Base-by-base conservation (phyloP, 2,329 filamentous ascomycete species). In the Neobulgaria alba region DNA sequence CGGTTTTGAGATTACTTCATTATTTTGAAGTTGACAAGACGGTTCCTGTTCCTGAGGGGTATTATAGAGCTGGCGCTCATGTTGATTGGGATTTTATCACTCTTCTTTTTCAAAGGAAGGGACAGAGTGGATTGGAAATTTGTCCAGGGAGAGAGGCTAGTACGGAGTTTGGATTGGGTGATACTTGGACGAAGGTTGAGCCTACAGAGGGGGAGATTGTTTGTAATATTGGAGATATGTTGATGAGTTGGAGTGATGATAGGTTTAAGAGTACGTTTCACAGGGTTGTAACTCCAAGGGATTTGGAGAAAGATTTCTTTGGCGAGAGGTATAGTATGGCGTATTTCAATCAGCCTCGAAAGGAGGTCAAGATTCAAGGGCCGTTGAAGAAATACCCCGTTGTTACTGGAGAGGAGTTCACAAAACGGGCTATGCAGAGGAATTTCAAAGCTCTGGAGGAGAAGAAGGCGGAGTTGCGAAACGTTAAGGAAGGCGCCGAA, bases 191-290 rank as follows among this genome's bases (percentile, higher is more conserved):
- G 8, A 74, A 74, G 43, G 68, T 82, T n/a, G 69, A 75, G 46
- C 72, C 72, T 4, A 60, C 56, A 2, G 63, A 63, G 0, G 72
- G 68, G 1, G 69, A 70, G 45, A 75, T 78, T 41, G 71, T 82
- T 7, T 81, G 77, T 58, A 81, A 80, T 50, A 77, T 81, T 45
- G 78, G 78, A 3, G 77, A 82, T 54, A 61, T 82, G 40, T 63
- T 82, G 12, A 81, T 82, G 78, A 71, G 66, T 31, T 80, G 77
- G 76, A 75, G 69, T 19, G 77, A 82, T 53, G 79, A 82, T 57
- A 68, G 76, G 15, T 80, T 82, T 64, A 82, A 81, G 60, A 76
- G 70, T 30, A 79, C 77, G 0, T 75, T 79, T 39, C 78, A 82
- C 58, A 68, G 77, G 3, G 77, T 82, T 43, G 77, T 76, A 59